Evolutionary conservation across 108 stramenopile genomes (phyloP), one percentile per base, ranked within the genome.

Genomic region (Asterionellopsis glacialis): DNA sequence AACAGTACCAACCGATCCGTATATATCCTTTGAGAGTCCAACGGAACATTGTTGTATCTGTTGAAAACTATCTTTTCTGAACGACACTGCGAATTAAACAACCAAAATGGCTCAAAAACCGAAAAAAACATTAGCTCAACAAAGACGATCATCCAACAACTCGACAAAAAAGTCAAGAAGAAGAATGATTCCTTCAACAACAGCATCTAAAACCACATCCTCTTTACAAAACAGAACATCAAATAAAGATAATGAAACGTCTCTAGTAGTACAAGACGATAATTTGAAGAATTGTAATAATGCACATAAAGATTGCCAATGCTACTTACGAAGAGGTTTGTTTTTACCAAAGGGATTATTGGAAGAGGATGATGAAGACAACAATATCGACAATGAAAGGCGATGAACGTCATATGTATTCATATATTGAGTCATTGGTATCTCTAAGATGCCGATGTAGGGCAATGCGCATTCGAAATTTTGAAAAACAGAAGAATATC

Each of bases 281-380:
- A 19, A 21, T 47, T 2, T 4, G 3, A 21, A 4, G n/a, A 9
- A 21, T 19, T 47, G 18, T 9, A 47, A 4, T 4, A 19, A 1
- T 16, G 1, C 16, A 16, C 52, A 22, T 25, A 6, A 27, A 22
- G 52, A 22, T n/a, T 54, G 52, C 9, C 52, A 54, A 11, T 54
- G 52, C 11, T 54, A 25, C 9, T 11, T 54, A 4, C 52, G 52
- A 27, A 23, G 26, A 27, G 52, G 25, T 22, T 22, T 54, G 11
- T 54, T 54, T 27, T 27, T 54, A 54, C 52, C 52, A 23, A 15
- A n/a, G 15, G 21, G 25, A 5, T n/a, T 54, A n/a, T 5, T 25
- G 11, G 52, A 54, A 9, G 21, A 54, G 3, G 4, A 23, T n/a
- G 26, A 15, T 15, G 52, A 54, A 5, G 52, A 54, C 4, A 11